Evolutionary conservation across 176 grass and related monocot species (phyloP).

Genomic region (maize (Zea mays)): Zm-B73-REFERENCE-NAM-5.0 NC_050099.1:166119001-166119500

Average conservation of each 20-base stretch:
- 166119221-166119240: constrained; percentile 61
- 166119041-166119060: constrained; percentile 62
- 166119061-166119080: constrained; percentile 48
- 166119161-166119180: constrained; percentile 86
- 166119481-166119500: not conserved
- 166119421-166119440: constrained; percentile 13
- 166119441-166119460: not conserved
- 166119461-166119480: constrained; percentile 5
- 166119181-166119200: constrained; percentile 66
- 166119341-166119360: not conserved
- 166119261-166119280: constrained; percentile 18
- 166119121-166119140: constrained; percentile 64
- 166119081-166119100: constrained; percentile 63
- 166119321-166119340: constrained; percentile 25
- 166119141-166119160: constrained; percentile 79
- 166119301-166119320: not conserved
- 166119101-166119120: constrained; percentile 57
- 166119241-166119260: constrained; percentile 36
- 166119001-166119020: no score
- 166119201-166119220: constrained; percentile 96
- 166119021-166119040: no score
- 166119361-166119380: constrained; percentile 10
- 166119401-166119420: constrained; percentile 21
- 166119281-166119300: constrained; percentile 9
- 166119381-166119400: not conserved